Base-by-base conservation (phyloP, 305 asterid genomes). In the Solanum hybrid region DNA sequence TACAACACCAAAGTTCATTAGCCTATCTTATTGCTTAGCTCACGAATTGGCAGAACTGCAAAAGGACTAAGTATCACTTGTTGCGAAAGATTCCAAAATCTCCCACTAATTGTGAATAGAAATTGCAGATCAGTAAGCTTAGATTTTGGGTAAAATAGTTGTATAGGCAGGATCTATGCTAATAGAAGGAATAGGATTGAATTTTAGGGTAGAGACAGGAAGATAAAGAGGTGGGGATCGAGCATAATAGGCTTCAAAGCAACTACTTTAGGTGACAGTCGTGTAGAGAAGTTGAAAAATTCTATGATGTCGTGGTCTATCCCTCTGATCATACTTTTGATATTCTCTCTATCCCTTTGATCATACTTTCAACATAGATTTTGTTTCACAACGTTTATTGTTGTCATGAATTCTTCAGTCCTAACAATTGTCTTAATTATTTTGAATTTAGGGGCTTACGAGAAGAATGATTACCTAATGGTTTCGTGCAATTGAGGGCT, bases 241-340 rank as follows among this genome's bases (percentile, higher is more conserved):
- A 34, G 37, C 26, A 81, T 91, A 92, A 95, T 95, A 96, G 96
- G 96, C 89, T 91, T 95, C 20, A 95, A 95, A 91, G 87, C 94
- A 91, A 92, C 92, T 92, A 60, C 92, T 72, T 93, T 94, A 76
- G 96, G 96, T 31, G 94, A 94, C 26, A 92, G 92, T 6, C 90
- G 94, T 87, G 91, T 93, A 91, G 98, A 95, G 95, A 94, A 93
- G 91, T 89, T 93, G 88, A 93, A 93, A 89, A 92, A 1, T 69
- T 69, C 75, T 64, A 51, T 16, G 66, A 51, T 16, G n/a, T 51
- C 1, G 66, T 6, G 16, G 66, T 51, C 66, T 51, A 51, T 51
- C n/a, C 66, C 66, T 51, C n/a, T 1, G 9, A 51, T 51, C 66
- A 6, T 51, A 16, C 66, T 51, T 51, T 51, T 6, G 4, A 5